phyloP scores from a whole-genome alignment of 768 basidiomycete genomes.

The Tubosaeta sp. region DNA sequence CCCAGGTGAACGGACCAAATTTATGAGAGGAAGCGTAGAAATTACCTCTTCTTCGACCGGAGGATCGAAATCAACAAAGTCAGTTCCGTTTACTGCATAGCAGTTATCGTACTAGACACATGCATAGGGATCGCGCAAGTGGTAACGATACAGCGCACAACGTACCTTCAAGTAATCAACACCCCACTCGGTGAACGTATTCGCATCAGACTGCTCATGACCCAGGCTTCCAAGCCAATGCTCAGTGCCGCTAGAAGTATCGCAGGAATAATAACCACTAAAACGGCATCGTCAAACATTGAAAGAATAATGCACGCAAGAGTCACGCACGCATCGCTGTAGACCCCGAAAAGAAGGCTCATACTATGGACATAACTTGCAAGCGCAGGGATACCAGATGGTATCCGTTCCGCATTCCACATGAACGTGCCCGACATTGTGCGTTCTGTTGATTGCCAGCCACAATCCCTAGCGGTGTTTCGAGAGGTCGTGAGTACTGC shows the following conservation, averaged over 20 bases:
- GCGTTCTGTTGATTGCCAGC: slow-evolving; percentile 9
- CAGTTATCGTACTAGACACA: slow-evolving; percentile 13
- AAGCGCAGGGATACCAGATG: slow-evolving; percentile 11
- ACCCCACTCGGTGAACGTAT: slow-evolving; percentile 6
- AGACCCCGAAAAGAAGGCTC: slow-evolving; percentile 8
- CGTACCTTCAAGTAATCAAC: slow-evolving; percentile 13
- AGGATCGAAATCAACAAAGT: slow-evolving; percentile 3
- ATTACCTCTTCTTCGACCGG: slow-evolving; percentile 3
- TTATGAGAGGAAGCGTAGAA: neutral
- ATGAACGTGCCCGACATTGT: slow-evolving; percentile 1
- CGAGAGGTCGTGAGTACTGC: too few relatives aligned
- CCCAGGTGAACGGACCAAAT: neutral
- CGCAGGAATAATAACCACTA: slow-evolving; percentile 12
- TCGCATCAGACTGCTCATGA: slow-evolving; percentile 7
- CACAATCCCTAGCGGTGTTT: slow-evolving; percentile 7
- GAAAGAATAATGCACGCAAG: too few relatives aligned
- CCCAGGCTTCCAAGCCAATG: slow-evolving; percentile 8
- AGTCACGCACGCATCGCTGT: slow-evolving; percentile 12
- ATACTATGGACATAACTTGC: slow-evolving; percentile 7
- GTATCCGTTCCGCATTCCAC: slow-evolving; percentile 9
- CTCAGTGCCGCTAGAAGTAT: neutral
- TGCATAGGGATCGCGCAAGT: neutral
- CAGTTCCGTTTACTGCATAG: slow-evolving; percentile 1
- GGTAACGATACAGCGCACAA: neutral
- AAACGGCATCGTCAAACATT: too few relatives aligned